phyloP scores from a whole-genome alignment of 1,284 basidiomycete species.

The Ustilago hordei region DNA sequence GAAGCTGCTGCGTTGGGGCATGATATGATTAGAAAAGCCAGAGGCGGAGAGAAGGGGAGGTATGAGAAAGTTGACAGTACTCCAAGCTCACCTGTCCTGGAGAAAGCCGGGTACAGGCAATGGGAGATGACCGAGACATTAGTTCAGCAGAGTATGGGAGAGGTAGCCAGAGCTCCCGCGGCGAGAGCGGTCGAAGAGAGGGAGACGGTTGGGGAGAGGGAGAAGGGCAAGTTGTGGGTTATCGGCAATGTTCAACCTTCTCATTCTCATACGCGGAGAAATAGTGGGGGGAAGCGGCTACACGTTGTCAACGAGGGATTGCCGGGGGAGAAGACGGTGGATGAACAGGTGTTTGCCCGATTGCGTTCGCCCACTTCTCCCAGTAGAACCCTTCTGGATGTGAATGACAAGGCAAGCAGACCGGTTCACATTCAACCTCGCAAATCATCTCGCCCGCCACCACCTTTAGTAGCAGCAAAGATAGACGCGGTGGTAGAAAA shows the following conservation, averaged over 20 bases:
- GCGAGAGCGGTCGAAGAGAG: conserved; percentile 22
- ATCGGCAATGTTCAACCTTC: conserved; percentile 34
- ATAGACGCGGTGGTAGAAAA: conserved; percentile 17
- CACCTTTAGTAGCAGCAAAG: background rate
- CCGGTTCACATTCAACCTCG: conserved; percentile 19
- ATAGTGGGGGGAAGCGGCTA: background rate
- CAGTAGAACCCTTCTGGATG: background rate
- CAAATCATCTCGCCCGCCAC: conserved; percentile 14
- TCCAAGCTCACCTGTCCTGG: conserved; percentile 7
- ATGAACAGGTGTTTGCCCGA: background rate
- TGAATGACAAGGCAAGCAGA: background rate
- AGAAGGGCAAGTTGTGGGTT: conserved; percentile 40
- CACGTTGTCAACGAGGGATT: background rate
- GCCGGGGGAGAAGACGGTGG: background rate
- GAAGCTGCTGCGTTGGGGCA: conserved; percentile 39
- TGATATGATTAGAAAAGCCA: conserved; percentile 8
- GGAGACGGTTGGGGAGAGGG: conserved; percentile 32
- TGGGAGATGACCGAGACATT: background rate
- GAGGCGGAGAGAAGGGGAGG: conserved; percentile 2
- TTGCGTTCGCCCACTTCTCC: background rate
- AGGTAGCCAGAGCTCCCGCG: conserved; percentile 14
- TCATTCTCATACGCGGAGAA: background rate
- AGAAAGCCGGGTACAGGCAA: conserved; percentile 9
- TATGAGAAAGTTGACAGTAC: conserved; percentile 5
- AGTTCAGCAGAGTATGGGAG: conserved; percentile 12